phyloP scores from a whole-genome alignment of 495 filamentous ascomycete genomes.

The Hypomontagnella monticulosa region DNA sequence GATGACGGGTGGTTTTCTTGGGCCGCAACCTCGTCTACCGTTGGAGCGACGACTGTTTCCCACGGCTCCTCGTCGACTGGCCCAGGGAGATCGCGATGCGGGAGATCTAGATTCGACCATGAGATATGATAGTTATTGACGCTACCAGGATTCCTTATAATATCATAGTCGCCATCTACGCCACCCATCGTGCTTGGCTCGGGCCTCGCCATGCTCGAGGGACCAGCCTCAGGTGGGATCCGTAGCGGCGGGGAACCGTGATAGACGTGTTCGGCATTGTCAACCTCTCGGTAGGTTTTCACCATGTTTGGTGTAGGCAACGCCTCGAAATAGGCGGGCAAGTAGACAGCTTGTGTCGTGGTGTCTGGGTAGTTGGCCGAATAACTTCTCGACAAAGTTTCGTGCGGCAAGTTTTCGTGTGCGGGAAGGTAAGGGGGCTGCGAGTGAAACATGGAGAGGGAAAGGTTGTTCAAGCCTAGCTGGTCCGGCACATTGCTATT shows the following conservation, averaged over 20 bases:
- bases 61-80: not conserved
- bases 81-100: not conserved
- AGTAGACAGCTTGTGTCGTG: not conserved
- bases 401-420: not conserved
- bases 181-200: not conserved
- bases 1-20: slow-evolving; percentile 4
- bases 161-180: not conserved
- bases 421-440: slow-evolving; percentile 2
- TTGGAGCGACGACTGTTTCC: not conserved
- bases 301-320: slow-evolving; percentile 12
- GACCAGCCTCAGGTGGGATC: not conserved
- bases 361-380: not conserved
- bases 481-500: not conserved
- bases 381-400: not conserved
- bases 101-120: not conserved
- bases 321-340: not conserved
- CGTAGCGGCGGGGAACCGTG: not conserved
- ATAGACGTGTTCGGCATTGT: slow-evolving; percentile 1
- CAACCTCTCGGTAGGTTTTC: not conserved
- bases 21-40: not conserved
- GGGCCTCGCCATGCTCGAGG: not conserved
- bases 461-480: slow-evolving; percentile 1
- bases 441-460: slow-evolving; percentile 1
- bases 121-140: not conserved
- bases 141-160: not conserved